phyloP scores from a whole-genome alignment of 257 asterid genomes.

The Nemophila menziesii region DNA sequence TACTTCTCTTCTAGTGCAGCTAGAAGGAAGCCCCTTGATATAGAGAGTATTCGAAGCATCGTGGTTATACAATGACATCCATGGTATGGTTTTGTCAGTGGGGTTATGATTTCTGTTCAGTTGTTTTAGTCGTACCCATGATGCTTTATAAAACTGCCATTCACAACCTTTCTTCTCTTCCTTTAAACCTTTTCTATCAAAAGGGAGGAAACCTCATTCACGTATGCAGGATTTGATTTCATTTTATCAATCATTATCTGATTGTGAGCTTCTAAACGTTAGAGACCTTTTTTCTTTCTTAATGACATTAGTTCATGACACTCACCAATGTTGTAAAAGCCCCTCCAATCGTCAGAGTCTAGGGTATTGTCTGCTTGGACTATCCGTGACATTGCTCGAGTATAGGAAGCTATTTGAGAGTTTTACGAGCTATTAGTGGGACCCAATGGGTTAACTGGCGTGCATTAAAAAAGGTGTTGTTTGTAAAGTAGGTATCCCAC shows the following conservation, averaged over 20 bases:
- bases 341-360: slow-evolving; percentile 32
- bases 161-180: too few species aligned
- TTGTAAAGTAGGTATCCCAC: slow-evolving; percentile 67
- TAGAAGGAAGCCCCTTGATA: too few species aligned
- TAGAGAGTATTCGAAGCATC: too few species aligned
- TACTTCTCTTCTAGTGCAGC: too few species aligned
- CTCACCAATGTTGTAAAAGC: too few species aligned
- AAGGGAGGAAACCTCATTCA: slow-evolving; percentile 70
- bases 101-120: too few species aligned
- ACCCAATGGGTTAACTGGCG: slow-evolving; percentile 96
- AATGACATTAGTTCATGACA: slow-evolving; percentile 51
- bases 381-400: slow-evolving; percentile 43
- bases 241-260: slow-evolving; percentile 77
- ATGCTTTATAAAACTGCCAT: too few species aligned
- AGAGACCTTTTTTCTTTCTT: slow-evolving; percentile 66
- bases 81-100: too few species aligned
- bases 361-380: slow-evolving; percentile 68
- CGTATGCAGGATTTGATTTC: slow-evolving; percentile 67
- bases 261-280: slow-evolving; percentile 55
- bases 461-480: slow-evolving; percentile 90
- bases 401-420: slow-evolving; percentile 78
- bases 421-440: slow-evolving; percentile 72
- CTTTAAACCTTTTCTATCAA: too few species aligned
- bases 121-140: too few species aligned
- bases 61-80: too few species aligned